Conservation (phyloP, 352 stramenopile species). For the Pythium rhizo-oryzae region DNA sequence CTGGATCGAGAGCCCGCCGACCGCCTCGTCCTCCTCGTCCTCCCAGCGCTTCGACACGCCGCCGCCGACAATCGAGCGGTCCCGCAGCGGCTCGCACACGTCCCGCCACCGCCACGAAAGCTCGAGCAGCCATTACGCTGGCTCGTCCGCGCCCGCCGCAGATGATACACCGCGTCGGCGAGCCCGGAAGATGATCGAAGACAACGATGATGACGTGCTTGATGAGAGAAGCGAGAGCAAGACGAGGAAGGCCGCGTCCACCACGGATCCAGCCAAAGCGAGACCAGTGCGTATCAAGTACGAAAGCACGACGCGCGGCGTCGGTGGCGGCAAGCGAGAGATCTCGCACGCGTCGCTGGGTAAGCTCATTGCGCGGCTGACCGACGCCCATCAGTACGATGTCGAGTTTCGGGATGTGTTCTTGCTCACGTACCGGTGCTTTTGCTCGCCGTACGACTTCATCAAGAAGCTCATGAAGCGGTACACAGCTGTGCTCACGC, state of each 20-base stretch:
- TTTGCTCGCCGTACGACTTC: slow-evolving; percentile 85
- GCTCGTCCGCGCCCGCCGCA: neutral
- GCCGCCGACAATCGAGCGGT: slow-evolving; percentile 22
- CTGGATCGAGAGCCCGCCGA: slow-evolving; percentile 28
- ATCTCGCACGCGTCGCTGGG: slow-evolving; percentile 88
- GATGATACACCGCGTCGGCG: slow-evolving; percentile 8
- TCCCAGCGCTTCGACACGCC: slow-evolving; percentile 17
- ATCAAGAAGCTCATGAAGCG: slow-evolving; percentile 89
- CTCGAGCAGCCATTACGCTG: neutral
- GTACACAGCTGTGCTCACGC: slow-evolving; percentile 72
- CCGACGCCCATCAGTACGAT: slow-evolving; percentile 86
- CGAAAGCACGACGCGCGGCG: slow-evolving; percentile 55
- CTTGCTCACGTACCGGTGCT: slow-evolving; percentile 79
- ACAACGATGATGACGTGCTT: neutral
- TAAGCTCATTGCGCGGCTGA: slow-evolving; percentile 82
- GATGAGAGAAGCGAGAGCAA: slow-evolving; percentile 4
- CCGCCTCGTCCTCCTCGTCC: slow-evolving; percentile 22
- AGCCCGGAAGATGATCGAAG: slow-evolving; percentile 12
- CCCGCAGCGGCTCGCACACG: slow-evolving; percentile 24
- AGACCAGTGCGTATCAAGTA: slow-evolving; percentile 78
- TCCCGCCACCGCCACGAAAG: slow-evolving; percentile 20
- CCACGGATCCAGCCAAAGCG: slow-evolving; percentile 28
- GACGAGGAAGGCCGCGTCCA: slow-evolving; percentile 13
- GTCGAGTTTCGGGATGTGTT: slow-evolving; percentile 88
- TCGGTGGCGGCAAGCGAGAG: slow-evolving; percentile 66